Conservation (phyloP, 1,284 basidiomycete species). For the Rhodotorula sp. region DNA sequence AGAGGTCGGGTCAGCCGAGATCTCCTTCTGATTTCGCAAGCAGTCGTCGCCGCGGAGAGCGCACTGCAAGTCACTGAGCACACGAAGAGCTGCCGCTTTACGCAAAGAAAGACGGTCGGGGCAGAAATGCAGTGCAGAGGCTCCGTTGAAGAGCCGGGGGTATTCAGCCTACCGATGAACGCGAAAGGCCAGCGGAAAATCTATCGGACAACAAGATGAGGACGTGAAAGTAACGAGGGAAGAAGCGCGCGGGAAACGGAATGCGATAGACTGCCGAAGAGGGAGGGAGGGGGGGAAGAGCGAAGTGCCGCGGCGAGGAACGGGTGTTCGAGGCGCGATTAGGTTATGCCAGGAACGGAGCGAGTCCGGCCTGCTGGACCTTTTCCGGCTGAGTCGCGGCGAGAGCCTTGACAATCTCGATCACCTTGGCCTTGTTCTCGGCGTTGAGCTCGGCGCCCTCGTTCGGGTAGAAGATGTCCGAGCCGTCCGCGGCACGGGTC, state of each 20-base stretch:
- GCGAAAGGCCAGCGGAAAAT: not conserved
- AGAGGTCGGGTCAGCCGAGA: too few relatives aligned
- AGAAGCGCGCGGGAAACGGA: not conserved
- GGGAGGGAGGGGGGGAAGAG: not conserved
- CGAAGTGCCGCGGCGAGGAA: too few relatives aligned
- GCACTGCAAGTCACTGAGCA: too few relatives aligned
- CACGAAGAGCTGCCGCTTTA: too few relatives aligned
- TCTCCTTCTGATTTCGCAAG: too few relatives aligned
- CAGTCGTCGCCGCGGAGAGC: slow-evolving; percentile 52
- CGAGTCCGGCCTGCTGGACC: slow-evolving; percentile 36
- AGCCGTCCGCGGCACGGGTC: slow-evolving; percentile 40
- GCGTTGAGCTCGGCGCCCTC: not conserved
- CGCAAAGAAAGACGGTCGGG: too few relatives aligned
- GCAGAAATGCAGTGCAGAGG: too few relatives aligned
- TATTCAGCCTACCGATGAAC: too few relatives aligned
- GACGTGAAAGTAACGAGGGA: not conserved
- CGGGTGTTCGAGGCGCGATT: not conserved
- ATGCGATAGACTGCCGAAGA: not conserved
- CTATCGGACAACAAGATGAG: not conserved
- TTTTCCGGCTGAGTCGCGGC: slow-evolving; percentile 30
- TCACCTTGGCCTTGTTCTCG: slow-evolving; percentile 29
- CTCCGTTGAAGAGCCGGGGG: too few relatives aligned
- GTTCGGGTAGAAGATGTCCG: slow-evolving; percentile 1
- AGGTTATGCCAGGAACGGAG: slow-evolving; percentile 17
- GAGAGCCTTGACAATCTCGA: slow-evolving; percentile 56